These are phyloP conservation scores for Wickerhamomyces tratensis DNA, from an alignment of 805 yeast species.

Conservation along the genomic window DNA sequence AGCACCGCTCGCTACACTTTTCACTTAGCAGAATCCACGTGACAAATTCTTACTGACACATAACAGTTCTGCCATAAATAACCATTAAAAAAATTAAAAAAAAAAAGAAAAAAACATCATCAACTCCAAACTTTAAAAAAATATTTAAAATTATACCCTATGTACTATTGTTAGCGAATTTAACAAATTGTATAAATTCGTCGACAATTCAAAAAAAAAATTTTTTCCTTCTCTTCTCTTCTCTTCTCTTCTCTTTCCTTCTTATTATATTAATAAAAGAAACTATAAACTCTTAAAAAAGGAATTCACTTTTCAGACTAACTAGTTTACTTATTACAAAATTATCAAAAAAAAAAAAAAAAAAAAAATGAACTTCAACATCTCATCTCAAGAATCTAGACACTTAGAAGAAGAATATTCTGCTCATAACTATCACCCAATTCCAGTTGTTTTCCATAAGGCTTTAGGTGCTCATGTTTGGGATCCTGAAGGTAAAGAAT, in stretches of 20 bases:
- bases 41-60: no score
- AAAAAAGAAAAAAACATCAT: no score
- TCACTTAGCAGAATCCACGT: no score
- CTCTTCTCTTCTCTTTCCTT: not conserved
- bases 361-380: constrained; percentile 25
- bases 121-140: no score
- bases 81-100: no score
- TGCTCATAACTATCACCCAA: constrained; percentile 95
- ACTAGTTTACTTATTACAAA: not conserved
- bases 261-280: no score
- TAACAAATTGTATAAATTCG: not conserved
- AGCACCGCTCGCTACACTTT: no score
- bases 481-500: constrained; percentile 97
- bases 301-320: not conserved
- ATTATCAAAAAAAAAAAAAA: no score
- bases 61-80: no score
- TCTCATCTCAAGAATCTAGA: constrained; percentile 57
- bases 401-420: constrained; percentile 71
- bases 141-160: not conserved
- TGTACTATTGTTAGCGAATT: not conserved
- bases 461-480: constrained; percentile 91
- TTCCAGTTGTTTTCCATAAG: constrained; percentile 85
- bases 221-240: not conserved
- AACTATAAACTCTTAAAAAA: no score
- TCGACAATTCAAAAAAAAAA: not conserved